Conservation (phyloP, 2,329 filamentous ascomycete genomes). For the Arthrinium puccinioides region DNA sequence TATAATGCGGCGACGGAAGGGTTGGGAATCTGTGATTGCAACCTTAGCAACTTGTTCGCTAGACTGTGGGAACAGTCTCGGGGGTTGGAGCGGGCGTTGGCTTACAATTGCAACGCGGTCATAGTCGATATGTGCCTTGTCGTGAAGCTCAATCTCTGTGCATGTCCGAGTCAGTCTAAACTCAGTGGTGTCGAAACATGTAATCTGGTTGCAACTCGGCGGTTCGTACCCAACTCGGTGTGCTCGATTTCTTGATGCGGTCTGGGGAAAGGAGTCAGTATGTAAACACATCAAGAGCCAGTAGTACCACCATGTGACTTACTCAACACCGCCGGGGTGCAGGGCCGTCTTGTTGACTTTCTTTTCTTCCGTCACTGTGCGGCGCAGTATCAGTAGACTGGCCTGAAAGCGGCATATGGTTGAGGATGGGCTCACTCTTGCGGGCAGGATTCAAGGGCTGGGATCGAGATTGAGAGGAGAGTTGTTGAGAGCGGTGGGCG, state of each 20-base stretch:
- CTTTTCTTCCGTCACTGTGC: conserved; percentile 48
- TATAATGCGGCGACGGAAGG: conserved; percentile 92
- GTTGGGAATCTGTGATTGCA: conserved; percentile 63
- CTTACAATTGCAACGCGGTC: conserved; percentile 95
- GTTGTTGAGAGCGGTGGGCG: conserved; percentile 33
- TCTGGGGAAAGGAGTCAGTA: conserved; percentile 38
- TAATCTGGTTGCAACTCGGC: conserved; percentile 3
- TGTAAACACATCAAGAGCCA: conserved; percentile 5
- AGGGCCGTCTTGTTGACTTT: conserved; percentile 84
- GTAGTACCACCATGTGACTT: no score
- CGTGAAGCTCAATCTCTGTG: conserved; percentile 84
- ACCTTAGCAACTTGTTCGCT: conserved; percentile 16
- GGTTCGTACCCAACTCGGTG: conserved; percentile 70
- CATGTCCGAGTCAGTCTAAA: conserved; percentile 10
- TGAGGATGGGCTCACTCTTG: conserved; percentile 15
- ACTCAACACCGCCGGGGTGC: conserved; percentile 87
- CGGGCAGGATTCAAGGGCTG: conserved; percentile 19
- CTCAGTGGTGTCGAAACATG: conserved; percentile 1
- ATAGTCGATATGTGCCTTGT: conserved; percentile 98
- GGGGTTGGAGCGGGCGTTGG: conserved; percentile 7
- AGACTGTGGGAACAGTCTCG: background rate
- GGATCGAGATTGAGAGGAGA: conserved; percentile 27
- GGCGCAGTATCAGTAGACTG: conserved; percentile 11
- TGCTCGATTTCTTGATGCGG: conserved; percentile 65
- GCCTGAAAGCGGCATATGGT: background rate